Evolutionary conservation across 2,329 filamentous ascomycete genomes (phyloP), one percentile per base, ranked within the genome.

Genomic region (Aspergillus quadricinctus): DNA sequence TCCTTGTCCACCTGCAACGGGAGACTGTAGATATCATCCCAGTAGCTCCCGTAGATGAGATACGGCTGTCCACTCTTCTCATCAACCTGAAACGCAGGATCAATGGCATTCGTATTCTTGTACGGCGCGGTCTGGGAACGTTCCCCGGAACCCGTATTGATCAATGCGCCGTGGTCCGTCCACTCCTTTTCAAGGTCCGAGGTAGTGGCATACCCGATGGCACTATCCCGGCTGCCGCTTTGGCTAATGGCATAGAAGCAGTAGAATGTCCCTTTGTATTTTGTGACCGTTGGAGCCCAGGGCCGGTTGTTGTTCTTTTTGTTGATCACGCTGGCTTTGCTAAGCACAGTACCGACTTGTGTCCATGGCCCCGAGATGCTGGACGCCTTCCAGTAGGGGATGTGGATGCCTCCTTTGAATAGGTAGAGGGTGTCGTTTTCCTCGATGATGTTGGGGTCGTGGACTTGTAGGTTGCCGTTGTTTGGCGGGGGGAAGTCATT

Each of bases 1-100:
- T 65, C 61, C 41, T 45, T 21, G n/a, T 23, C 9, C 1, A 19
- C 21, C 4, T 55, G 48, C 23, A 72, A 53, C n/a, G 66, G 67
- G 1, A 72, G 50, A 49, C 70, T 66, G 61, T 63, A 72, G 46
- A 72, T 64, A 49, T 64, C 61, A 25, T 64, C 54, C 64, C 66
- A 71, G 57, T 63, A 72, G 41, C 67, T 70, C 17, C 69, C 69
- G n/a, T 59, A 71, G 28, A 62, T 66, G n/a, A 72, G 52, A 50
- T 71, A 70, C 0, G 63, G 58, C 23, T 63, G 50, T 2, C 58
- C 57, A 9, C 58, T 63, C 4, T 51, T 49, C 6, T 61, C 56
- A 8, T 66, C 65, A 3, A 61, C 53, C 6, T 69, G 60, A 19
- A 70, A 64, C 2, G 69, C 62, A 3, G 65, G 57, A 46, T 72